Percentiles rank a stretch among this genome's conserved stretches.
These are phyloP conservation scores for Phalaenopsis aphrodite DNA, from an alignment of 106 monocot genomes.

Conservation along the genomic window DNA sequence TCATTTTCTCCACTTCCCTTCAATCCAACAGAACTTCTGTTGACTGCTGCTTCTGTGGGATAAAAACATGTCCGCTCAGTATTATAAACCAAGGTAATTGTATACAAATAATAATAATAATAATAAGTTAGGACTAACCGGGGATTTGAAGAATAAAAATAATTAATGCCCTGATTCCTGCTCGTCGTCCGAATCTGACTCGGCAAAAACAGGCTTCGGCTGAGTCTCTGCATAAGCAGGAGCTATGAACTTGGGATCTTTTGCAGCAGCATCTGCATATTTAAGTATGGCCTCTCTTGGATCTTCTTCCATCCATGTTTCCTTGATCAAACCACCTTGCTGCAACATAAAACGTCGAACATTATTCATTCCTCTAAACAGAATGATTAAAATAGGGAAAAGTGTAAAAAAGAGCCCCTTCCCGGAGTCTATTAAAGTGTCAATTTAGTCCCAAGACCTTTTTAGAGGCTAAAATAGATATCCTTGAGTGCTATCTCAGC, in stretches of 20 bases:
- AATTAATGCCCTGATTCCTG: slow-evolving; percentile 18
- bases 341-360: slow-evolving; percentile 24
- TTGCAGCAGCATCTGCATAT: slow-evolving; percentile 77
- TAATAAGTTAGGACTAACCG: not conserved
- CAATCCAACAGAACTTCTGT: too few relatives aligned
- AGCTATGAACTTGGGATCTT: slow-evolving; percentile 88
- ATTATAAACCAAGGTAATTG: too few relatives aligned
- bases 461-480: too few relatives aligned
- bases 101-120: not conserved
- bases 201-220: slow-evolving; percentile 77
- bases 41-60: too few relatives aligned
- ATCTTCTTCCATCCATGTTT: slow-evolving; percentile 99
- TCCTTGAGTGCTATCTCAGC: too few relatives aligned
- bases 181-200: slow-evolving; percentile 91
- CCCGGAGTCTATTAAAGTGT: too few relatives aligned
- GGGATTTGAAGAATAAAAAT: not conserved
- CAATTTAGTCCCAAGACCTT: too few relatives aligned
- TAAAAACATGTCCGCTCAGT: too few relatives aligned
- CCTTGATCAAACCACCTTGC: slow-evolving; percentile 95
- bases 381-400: not conserved
- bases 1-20: too few relatives aligned
- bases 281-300: slow-evolving; percentile 96
- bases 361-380: not conserved
- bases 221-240: slow-evolving; percentile 91
- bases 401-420: too few relatives aligned